Evolutionary conservation across 1,284 basidiomycete species (phyloP), one percentile per base, ranked within the genome.

Genomic region (Cutaneotrichosporon cavernicola): DNA sequence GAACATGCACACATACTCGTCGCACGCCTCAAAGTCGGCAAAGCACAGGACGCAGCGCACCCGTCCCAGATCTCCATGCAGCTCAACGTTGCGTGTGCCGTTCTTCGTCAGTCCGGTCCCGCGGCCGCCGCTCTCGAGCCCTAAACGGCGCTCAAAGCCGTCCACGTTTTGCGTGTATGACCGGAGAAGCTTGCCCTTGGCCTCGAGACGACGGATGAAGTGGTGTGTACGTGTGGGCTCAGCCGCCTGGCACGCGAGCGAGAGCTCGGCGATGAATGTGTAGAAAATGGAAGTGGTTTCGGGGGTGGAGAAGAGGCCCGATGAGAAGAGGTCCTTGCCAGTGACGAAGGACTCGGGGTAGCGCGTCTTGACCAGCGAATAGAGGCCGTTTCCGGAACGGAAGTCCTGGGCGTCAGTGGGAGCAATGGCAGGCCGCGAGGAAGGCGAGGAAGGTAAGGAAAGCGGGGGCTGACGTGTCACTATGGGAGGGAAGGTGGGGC

Each of bases 111-210:
- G 62, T 40, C 76, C 78, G 14, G 72, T 71, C 9, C 74, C 74
- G 40, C 77, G 68, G 76, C 81, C 89, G 87, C 55, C 88, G 84
- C 76, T 89, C 88, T 63, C 84, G 8, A 97, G 84, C 0, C 94
- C 95, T 1, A 87, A 87, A 61, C 86, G 84, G 70, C 89, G 88
- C 77, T 97, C 95, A 22, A 97, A 82, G 7, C 92, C 93, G 79
- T 97, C 95, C 58, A 97, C 94, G 75, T 97, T 97, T 79, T 97
- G 94, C 0, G 95, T 97, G 78, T 97, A 97, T 4, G 89, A 90
- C 60, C 94, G 87, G 34, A 96, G 80, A 1, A 98, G 82, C 74
- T 90, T 92, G 60, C 90, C 90, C 80, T 92, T 92, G 11, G 84
- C 78, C 70, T 96, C 90, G 0, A 97, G 86, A 7, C 87, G 88